phyloP scores from a whole-genome alignment of 2,329 filamentous ascomycete genomes.

The Paecilomyces niveus region DNA sequence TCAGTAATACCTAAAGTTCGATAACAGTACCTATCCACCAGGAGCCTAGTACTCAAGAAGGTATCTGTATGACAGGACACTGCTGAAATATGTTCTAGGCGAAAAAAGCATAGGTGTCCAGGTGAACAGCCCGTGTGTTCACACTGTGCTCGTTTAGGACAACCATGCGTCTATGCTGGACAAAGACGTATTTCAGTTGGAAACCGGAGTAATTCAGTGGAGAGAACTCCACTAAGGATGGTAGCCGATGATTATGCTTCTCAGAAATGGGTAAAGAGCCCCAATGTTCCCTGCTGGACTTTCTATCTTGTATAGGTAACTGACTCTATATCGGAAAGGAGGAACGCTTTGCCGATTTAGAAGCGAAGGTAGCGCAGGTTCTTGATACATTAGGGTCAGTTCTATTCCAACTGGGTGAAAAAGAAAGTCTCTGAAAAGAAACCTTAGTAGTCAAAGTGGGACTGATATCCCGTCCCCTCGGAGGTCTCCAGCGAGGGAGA shows the following conservation, averaged over 20 bases:
- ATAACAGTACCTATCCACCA: neutral
- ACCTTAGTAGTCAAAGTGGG: constrained; percentile 3
- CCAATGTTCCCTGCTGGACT: neutral
- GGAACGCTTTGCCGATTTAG: constrained; percentile 25
- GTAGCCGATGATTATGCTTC: constrained; percentile 8
- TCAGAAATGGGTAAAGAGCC: constrained; percentile 13
- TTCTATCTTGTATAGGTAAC: neutral
- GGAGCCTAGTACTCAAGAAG: neutral
- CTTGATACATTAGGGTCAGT: constrained; percentile 29
- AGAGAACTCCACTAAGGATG: constrained; percentile 8
- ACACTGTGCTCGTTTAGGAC: constrained; percentile 42
- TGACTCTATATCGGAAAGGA: constrained; percentile 12
- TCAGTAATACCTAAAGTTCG: constrained; percentile 9
- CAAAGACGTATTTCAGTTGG: constrained; percentile 19
- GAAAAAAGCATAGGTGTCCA: constrained; percentile 47
- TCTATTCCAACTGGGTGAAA: neutral
- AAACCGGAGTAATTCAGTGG: constrained; percentile 5
- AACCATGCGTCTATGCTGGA: constrained; percentile 40
- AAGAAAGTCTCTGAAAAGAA: constrained; percentile 7
- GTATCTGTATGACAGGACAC: neutral
- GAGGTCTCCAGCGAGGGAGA: neutral
- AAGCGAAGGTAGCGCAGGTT: constrained; percentile 27
- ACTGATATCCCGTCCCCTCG: constrained; percentile 6
- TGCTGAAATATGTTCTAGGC: constrained; percentile 23
- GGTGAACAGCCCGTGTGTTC: constrained; percentile 46